Percentiles rank a stretch among this genome's conserved stretches.
Evolutionary conservation across 805 yeast genomes (phyloP).

Genomic region (Yarrowia porcina): DNA sequence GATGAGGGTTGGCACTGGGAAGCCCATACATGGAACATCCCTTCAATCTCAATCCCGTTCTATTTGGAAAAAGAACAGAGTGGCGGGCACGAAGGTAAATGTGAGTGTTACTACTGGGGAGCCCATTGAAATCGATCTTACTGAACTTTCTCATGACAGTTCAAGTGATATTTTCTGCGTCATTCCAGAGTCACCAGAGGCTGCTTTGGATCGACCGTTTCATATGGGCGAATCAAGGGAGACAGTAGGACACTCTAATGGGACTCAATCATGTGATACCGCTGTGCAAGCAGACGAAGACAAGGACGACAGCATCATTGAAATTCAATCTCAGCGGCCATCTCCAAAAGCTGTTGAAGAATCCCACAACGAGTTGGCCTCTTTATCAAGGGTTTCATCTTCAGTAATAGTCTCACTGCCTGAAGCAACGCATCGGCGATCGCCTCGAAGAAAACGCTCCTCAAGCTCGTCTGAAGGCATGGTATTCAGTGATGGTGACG

Average conservation of each 20-base stretch:
- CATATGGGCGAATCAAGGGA: neutral
- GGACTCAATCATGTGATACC: neutral
- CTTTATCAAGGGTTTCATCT: no score
- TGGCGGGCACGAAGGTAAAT: no score
- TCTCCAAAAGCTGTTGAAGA: no score
- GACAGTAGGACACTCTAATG: neutral
- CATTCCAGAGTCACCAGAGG: slow-evolving; percentile 2
- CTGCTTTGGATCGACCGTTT: neutral
- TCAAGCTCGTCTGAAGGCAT: neutral
- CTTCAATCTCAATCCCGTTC: neutral
- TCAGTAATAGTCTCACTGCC: neutral
- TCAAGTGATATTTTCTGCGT: neutral
- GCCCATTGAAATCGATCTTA: neutral
- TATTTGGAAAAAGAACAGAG: no score
- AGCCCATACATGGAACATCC: neutral
- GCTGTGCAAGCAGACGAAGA: neutral
- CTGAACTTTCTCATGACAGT: neutral
- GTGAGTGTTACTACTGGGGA: no score
- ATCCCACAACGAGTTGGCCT: no score
- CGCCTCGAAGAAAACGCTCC: neutral
- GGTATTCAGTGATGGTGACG: neutral
- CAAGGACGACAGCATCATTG: neutral
- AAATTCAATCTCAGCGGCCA: neutral
- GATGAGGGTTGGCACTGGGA: neutral
- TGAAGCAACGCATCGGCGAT: neutral